Conservation (phyloP, 202 grass and related monocot genomes). For the Thinopyrum obtusiflorum region DNA sequence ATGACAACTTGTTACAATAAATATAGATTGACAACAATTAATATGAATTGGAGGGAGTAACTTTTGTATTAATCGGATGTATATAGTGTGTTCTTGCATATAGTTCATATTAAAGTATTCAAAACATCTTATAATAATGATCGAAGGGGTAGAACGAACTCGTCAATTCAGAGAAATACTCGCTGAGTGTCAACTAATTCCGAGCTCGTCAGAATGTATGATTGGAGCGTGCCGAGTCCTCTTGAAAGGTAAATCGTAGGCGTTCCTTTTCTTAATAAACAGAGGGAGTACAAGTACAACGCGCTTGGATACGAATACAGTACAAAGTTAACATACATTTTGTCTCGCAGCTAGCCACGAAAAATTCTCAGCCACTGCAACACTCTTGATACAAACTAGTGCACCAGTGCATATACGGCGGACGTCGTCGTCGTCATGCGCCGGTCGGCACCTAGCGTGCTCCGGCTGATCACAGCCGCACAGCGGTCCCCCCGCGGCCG, state of each 20-base stretch:
- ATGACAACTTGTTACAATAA: too few species aligned
- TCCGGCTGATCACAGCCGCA: background rate
- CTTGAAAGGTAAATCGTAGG: background rate
- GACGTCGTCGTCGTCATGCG: background rate
- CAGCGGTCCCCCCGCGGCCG: background rate
- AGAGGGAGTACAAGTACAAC: background rate
- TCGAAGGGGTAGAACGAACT: too few species aligned
- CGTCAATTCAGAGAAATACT: too few species aligned
- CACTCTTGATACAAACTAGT: background rate
- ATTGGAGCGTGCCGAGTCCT: background rate
- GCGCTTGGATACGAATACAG: background rate
- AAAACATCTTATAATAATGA: too few species aligned
- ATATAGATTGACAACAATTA: too few species aligned
- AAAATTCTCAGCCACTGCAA: background rate
- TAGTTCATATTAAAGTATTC: too few species aligned
- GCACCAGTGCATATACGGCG: background rate
- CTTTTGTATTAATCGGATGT: too few species aligned
- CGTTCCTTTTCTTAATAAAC: background rate
- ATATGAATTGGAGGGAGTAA: too few species aligned
- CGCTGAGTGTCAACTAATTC: too few species aligned
- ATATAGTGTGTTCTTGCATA: too few species aligned
- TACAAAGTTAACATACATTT: background rate
- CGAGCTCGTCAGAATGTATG: too few species aligned
- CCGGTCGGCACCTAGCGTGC: background rate
- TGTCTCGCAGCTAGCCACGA: background rate